phyloP scores from a whole-genome alignment of 352 stramenopile genomes.

The Phytophthora megakarya region DNA sequence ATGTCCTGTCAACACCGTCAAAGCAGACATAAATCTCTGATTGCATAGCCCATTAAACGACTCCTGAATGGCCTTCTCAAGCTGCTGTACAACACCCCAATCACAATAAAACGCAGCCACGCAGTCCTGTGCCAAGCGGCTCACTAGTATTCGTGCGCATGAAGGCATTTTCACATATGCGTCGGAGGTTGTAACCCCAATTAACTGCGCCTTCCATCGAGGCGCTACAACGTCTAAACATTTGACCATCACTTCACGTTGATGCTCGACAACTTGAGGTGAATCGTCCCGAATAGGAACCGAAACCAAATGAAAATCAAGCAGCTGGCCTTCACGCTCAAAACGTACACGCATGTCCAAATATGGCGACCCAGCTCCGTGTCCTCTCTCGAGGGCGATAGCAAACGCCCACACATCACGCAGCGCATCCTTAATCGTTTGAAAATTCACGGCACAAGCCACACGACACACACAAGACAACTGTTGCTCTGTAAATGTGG shows the following conservation, averaged over 20 bases:
- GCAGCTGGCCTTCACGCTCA: slow-evolving; percentile 23
- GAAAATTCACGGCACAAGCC: slow-evolving; percentile 37
- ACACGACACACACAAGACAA: slow-evolving; percentile 32
- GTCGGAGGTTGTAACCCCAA: slow-evolving; percentile 25
- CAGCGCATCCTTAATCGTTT: slow-evolving; percentile 36
- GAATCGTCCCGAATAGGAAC: slow-evolving; percentile 32
- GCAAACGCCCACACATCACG: slow-evolving; percentile 33
- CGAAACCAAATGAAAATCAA: slow-evolving; percentile 37
- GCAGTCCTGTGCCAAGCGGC: slow-evolving; percentile 17
- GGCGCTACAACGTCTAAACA: slow-evolving; percentile 32
- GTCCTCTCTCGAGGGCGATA: slow-evolving; percentile 25
- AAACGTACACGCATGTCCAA: slow-evolving; percentile 35
- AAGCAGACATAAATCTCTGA: slow-evolving; percentile 23
- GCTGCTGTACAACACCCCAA: slow-evolving; percentile 17
- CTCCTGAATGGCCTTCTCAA: slow-evolving; percentile 30
- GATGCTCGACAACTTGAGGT: slow-evolving; percentile 21
- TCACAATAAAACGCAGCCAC: slow-evolving; percentile 28
- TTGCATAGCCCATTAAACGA: slow-evolving; percentile 31
- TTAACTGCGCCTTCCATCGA: slow-evolving; percentile 25
- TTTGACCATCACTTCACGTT: slow-evolving; percentile 24
- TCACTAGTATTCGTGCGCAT: slow-evolving; percentile 15
- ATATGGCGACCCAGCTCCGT: slow-evolving; percentile 24
- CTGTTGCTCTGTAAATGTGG: slow-evolving; percentile 29
- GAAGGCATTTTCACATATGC: slow-evolving; percentile 22
- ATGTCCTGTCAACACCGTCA: slow-evolving; percentile 25